Evolutionary conservation across 1,284 basidiomycete species (phyloP).

Genomic region (Rugosomyces carneus): DNA sequence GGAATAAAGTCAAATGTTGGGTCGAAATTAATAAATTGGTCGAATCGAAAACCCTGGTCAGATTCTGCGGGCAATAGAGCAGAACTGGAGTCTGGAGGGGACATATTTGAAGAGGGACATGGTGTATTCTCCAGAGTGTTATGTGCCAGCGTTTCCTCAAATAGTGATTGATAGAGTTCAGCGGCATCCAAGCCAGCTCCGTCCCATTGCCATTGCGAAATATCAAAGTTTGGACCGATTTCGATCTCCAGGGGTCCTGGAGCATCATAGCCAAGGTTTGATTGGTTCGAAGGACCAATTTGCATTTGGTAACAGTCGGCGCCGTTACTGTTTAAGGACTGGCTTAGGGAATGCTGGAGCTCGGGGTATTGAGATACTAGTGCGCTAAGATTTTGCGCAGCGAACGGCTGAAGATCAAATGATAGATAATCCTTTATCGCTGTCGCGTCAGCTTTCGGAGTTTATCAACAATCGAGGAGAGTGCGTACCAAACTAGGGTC

Average conservation of each 20-base stretch:
- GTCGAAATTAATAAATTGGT: slow-evolving; percentile 16
- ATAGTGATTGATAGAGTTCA: slow-evolving; percentile 5
- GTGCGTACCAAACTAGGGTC: slow-evolving; percentile 1
- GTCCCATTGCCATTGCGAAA: slow-evolving; percentile 9
- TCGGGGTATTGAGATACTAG: slow-evolving; percentile 12
- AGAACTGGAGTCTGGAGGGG: slow-evolving; percentile 3
- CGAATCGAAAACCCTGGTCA: slow-evolving; percentile 11
- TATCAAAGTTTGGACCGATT: slow-evolving; percentile 9
- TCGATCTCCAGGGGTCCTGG: slow-evolving; percentile 15
- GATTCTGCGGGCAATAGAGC: background rate
- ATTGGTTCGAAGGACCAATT: slow-evolving; percentile 6
- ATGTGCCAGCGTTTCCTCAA: background rate
- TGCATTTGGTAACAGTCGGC: slow-evolving; percentile 15
- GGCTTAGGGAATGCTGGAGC: slow-evolving; percentile 10
- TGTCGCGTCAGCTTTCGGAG: background rate
- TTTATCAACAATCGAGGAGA: background rate
- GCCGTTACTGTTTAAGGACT: slow-evolving; percentile 10
- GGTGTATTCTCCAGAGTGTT: slow-evolving; percentile 4
- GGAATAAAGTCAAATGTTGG: slow-evolving; percentile 11
- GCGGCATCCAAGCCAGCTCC: slow-evolving; percentile 1
- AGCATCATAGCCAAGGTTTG: slow-evolving; percentile 5
- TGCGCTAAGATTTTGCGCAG: slow-evolving; percentile 5
- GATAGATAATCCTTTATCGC: slow-evolving; percentile 6
- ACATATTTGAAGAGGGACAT: slow-evolving; percentile 8
- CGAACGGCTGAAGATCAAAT: slow-evolving; percentile 11